These are phyloP conservation scores for Pyrenophora tritici-repentis DNA, from an alignment of 2,329 filamentous ascomycete genomes.

Conservation along the genomic window DNA sequence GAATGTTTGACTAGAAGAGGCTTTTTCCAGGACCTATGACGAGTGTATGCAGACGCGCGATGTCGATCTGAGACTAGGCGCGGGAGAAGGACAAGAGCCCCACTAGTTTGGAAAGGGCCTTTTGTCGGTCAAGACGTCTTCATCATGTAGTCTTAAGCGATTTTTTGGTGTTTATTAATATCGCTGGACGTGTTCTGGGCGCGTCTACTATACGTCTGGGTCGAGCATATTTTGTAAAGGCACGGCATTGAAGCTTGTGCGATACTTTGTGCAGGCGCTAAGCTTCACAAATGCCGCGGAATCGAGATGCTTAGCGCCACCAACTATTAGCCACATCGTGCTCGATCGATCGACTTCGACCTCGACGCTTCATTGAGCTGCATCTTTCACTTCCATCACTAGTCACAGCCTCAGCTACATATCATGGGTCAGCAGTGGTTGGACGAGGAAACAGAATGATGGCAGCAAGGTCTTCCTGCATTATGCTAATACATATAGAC, in stretches of 20 bases:
- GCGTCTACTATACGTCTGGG: background rate
- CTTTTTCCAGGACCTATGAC: constrained; percentile 19
- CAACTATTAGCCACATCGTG: constrained; percentile 5
- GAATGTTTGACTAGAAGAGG: background rate
- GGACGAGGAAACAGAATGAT: too few relatives aligned
- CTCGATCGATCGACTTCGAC: constrained; percentile 9
- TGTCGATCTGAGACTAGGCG: constrained; percentile 18
- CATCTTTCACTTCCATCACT: background rate
- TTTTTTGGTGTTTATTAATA: background rate
- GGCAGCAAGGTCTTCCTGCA: too few relatives aligned
- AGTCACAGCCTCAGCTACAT: background rate
- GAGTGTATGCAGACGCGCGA: constrained; percentile 21
- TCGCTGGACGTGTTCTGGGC: background rate
- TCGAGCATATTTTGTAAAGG: background rate
- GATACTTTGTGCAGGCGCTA: constrained; percentile 3
- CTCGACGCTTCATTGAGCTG: background rate
- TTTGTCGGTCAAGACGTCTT: background rate
- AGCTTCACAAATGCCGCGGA: constrained; percentile 9
- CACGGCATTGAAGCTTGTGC: background rate
- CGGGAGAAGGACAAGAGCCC: background rate
- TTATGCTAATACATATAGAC: too few relatives aligned
- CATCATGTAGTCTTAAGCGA: background rate
- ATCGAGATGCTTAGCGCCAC: constrained; percentile 9
- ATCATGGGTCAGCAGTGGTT: background rate
- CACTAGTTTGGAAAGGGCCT: constrained; percentile 10